phyloP scores from a whole-genome alignment of 805 yeast species.

The Maudiozyma barnettii region DNA sequence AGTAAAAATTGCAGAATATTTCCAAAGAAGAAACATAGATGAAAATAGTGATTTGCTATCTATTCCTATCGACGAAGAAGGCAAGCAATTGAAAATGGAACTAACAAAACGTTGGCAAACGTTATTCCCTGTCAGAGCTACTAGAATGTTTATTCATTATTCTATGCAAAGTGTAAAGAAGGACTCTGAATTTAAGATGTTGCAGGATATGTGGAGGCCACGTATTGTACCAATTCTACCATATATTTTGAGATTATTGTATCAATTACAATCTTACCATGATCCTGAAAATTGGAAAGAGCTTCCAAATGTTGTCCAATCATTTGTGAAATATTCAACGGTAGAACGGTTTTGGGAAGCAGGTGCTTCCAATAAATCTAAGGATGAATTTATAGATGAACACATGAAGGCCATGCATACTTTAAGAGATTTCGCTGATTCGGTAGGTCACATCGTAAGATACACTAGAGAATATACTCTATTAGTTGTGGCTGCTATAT shows the following conservation, averaged over 20 bases:
- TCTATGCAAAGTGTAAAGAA: slow-evolving; percentile 86
- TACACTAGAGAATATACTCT: slow-evolving; percentile 95
- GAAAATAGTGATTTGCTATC: slow-evolving; percentile 65
- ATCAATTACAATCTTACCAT: slow-evolving; percentile 90
- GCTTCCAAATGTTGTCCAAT: slow-evolving; percentile 80
- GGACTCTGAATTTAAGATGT: slow-evolving; percentile 54
- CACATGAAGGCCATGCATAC: slow-evolving; percentile 91
- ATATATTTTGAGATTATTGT: slow-evolving; percentile 73
- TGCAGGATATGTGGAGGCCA: slow-evolving; percentile 83
- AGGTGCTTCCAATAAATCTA: slow-evolving; percentile 88
- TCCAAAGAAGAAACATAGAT: slow-evolving; percentile 70
- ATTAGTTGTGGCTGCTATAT: slow-evolving; percentile 77
- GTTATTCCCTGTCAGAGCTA: slow-evolving; percentile 90
- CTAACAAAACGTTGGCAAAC: slow-evolving; percentile 89
- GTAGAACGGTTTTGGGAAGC: slow-evolving; percentile 97
- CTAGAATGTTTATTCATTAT: slow-evolving; percentile 89
- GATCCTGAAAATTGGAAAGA: slow-evolving; percentile 87
- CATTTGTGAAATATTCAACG: slow-evolving; percentile 82
- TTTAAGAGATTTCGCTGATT: slow-evolving; percentile 91
- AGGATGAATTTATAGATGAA: slow-evolving; percentile 90
- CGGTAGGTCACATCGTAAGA: slow-evolving; percentile 90
- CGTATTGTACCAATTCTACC: slow-evolving; percentile 87
- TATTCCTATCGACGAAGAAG: slow-evolving; percentile 85
- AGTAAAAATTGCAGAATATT: slow-evolving; percentile 85
- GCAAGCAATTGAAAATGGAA: slow-evolving; percentile 62